These are phyloP conservation scores for Pseudogymnoascus destructans DNA, from an alignment of 2,329 filamentous ascomycete genomes.

Conservation along the genomic window DNA sequence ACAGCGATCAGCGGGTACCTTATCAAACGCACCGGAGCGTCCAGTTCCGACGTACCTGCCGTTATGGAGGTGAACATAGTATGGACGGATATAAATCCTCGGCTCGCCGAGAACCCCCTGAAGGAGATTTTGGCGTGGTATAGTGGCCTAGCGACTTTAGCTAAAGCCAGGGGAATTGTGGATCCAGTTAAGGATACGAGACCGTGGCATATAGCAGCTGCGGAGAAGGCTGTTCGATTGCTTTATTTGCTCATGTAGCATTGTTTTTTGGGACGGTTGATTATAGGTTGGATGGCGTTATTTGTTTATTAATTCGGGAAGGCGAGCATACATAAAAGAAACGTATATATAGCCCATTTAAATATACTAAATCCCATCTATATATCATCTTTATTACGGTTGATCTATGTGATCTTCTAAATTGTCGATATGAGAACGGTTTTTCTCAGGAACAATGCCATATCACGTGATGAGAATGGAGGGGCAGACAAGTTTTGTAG, in stretches of 20 bases:
- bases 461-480: neutral
- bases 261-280: constrained; percentile 1
- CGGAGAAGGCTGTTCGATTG: constrained; percentile 53
- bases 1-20: constrained; percentile 52
- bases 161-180: constrained; percentile 50
- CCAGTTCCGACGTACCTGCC: constrained; percentile 43
- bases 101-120: constrained; percentile 28
- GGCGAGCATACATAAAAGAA: neutral
- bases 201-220: constrained; percentile 67
- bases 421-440: neutral
- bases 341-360: neutral
- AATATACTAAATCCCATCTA: neutral
- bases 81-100: constrained; percentile 30
- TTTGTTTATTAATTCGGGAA: neutral
- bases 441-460: neutral
- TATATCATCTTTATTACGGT: neutral
- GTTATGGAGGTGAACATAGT: constrained; percentile 53
- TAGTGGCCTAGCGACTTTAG: constrained; percentile 54
- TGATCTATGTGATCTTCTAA: neutral
- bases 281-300: neutral
- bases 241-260: constrained; percentile 51
- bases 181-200: constrained; percentile 47
- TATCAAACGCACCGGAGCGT: constrained; percentile 46
- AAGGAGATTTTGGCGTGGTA: constrained; percentile 60
- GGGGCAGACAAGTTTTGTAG: constrained; percentile 9